Evolutionary conservation across 495 filamentous ascomycete genomes (phyloP).

Genomic region (Trichoderma parareesei): DNA sequence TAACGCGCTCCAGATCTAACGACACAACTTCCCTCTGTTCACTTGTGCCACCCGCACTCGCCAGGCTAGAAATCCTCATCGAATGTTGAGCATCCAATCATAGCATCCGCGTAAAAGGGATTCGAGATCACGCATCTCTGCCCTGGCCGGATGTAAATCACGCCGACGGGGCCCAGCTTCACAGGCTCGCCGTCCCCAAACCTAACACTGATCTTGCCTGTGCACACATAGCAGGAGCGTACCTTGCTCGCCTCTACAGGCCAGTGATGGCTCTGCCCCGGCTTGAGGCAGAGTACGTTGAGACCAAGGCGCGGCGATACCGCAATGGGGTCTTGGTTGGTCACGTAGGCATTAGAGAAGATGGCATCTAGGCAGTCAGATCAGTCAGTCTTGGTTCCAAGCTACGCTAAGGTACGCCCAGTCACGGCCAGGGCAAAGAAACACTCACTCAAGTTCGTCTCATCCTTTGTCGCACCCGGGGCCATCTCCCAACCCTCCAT

Average conservation of each 20-base stretch:
- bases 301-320: conserved; percentile 27
- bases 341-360: conserved; percentile 33
- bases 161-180: conserved; percentile 27
- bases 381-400: conserved; percentile 4
- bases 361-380: conserved; percentile 21
- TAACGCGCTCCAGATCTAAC: neutral
- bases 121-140: conserved; percentile 22
- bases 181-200: conserved; percentile 25
- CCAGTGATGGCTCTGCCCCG: conserved; percentile 20
- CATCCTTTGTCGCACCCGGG: conserved; percentile 22
- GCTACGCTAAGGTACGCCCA: neutral
- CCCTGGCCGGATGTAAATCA: conserved; percentile 25
- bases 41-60: neutral
- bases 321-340: conserved; percentile 18
- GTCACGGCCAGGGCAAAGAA: neutral
- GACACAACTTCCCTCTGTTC: neutral
- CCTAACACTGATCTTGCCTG: conserved; percentile 27
- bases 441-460: conserved; percentile 5
- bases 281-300: conserved; percentile 25
- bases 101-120: conserved; percentile 27
- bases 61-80: neutral
- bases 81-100: conserved; percentile 15
- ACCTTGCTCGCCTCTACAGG: conserved; percentile 16
- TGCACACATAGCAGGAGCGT: conserved; percentile 26
- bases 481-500: conserved; percentile 33